Evolutionary conservation across 805 yeast genomes (phyloP).

Genomic region (Kregervanrija pseudodelftensis): DNA sequence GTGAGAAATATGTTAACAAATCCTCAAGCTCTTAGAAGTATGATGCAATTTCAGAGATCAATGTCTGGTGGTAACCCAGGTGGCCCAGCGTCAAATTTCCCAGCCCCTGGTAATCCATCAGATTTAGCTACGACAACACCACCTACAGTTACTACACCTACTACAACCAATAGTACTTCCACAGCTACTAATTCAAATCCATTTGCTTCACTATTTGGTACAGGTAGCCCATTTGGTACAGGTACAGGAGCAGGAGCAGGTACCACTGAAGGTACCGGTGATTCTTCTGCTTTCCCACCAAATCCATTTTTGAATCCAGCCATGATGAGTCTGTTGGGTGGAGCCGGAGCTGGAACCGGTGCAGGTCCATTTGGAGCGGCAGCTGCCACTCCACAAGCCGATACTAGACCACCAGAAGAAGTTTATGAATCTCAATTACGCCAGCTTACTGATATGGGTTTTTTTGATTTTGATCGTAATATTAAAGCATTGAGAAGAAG

Average conservation of each 20-base stretch:
- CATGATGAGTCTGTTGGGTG: conserved; percentile 32
- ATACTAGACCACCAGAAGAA: conserved; percentile 74
- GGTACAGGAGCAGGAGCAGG: conserved; percentile 21
- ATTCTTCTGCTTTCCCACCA: conserved; percentile 14
- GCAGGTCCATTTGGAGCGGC: conserved; percentile 39
- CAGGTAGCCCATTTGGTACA: conserved; percentile 8
- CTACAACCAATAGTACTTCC: conserved; percentile 5
- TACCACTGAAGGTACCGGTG: conserved; percentile 17
- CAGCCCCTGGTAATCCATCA: conserved; percentile 40
- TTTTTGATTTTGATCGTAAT: conserved; percentile 86
- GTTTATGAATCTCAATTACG: conserved; percentile 64
- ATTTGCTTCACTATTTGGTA: conserved; percentile 32
- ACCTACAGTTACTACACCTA: conserved; percentile 12
- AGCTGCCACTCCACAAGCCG: conserved; percentile 57
- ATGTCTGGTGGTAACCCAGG: conserved; percentile 32
- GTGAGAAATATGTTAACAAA: conserved; percentile 75
- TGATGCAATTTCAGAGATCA: conserved; percentile 66
- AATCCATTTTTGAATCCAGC: conserved; percentile 43
- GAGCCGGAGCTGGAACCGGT: conserved; percentile 33
- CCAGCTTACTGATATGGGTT: conserved; percentile 78
- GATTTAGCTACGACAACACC: conserved; percentile 12
- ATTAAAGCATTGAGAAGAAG: conserved; percentile 88
- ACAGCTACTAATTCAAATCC: conserved; percentile 31
- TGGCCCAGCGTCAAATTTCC: conserved; percentile 30
- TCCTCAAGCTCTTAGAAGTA: conserved; percentile 78